A percentile compares a stretch with the other conserved stretches of the same genome.
Evolutionary conservation across 352 stramenopile genomes (phyloP).

Genomic region (Globisporangium barbulae): DNA sequence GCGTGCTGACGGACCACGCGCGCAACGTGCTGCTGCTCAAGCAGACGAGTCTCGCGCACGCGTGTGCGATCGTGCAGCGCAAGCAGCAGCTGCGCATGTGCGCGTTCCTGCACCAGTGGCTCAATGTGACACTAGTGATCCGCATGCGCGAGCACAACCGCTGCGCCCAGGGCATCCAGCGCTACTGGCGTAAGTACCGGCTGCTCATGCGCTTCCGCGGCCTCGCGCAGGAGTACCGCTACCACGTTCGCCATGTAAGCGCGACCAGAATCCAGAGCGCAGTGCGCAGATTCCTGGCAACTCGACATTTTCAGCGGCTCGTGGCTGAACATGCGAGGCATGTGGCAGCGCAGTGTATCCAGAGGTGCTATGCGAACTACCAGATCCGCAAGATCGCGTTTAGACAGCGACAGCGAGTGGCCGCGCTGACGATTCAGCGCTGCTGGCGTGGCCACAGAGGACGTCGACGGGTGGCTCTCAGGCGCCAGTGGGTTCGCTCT

Average conservation of each 20-base stretch:
- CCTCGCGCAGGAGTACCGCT: conserved; percentile 21
- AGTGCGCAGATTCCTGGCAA: conserved; percentile 21
- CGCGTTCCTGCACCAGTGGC: conserved; percentile 15
- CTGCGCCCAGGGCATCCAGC: conserved; percentile 22
- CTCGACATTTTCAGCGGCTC: conserved; percentile 14
- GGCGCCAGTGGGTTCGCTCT: conserved; percentile 7
- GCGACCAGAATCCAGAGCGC: conserved; percentile 25
- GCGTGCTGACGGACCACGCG: conserved; percentile 23
- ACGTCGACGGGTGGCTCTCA: conserved; percentile 3
- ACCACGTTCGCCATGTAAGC: conserved; percentile 18
- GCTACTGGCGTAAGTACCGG: conserved; percentile 23
- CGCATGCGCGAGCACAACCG: conserved; percentile 21
- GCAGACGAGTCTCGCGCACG: conserved; percentile 28
- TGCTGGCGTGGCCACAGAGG: conserved; percentile 22
- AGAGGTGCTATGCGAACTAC: conserved; percentile 26
- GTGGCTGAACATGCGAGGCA: conserved; percentile 13
- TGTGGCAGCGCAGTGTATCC: conserved; percentile 21
- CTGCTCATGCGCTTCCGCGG: conserved; percentile 20
- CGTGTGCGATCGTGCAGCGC: conserved; percentile 34
- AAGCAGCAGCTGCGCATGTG: conserved; percentile 21
- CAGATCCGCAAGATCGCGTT: conserved; percentile 22
- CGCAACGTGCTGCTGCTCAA: conserved; percentile 18
- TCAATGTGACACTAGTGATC: conserved; percentile 8
- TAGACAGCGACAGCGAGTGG: conserved; percentile 12
- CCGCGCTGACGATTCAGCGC: conserved; percentile 20